Evolutionary conservation across 331 rosid genomes (phyloP), one percentile per base, ranked within the genome.

Genomic region (Telfairia occidentalis): DNA sequence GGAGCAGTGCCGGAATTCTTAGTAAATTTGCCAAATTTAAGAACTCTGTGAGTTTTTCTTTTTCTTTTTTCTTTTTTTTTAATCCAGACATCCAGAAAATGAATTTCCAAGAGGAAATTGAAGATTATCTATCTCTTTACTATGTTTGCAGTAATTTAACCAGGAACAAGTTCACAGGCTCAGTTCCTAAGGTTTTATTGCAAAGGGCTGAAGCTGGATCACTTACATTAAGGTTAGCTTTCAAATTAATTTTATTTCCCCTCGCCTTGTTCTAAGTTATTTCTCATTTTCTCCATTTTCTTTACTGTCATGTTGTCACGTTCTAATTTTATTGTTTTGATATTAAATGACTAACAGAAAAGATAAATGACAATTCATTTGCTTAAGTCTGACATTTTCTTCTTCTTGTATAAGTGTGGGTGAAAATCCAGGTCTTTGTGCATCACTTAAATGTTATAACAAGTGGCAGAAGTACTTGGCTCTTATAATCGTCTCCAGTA

Each of bases 1-100:
- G 89, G 89, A 79, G 2, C 53, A 28, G 0, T 83, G 5, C 87
- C 84, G 0, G 82, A 81, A 21, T 83, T 83, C 64, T 57, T 85
- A 5, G 83, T 78, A 26, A 42, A 83, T 0, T 32, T 85, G 78
- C 79, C 87, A 24, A 76, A 78, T 46, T 77, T 85, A 29, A 53
- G 19, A 76, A 7, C 40, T 52, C 89, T 85, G 87, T 83, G 74
- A 76, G 85, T 48, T 66, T 32, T 75, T n/a, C n/a, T n/a, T n/a
- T n/a, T n/a, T n/a, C n/a, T n/a, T n/a, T n/a, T n/a, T n/a, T n/a
- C n/a, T n/a, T 24, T 26, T 53, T 16, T 21, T 32, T 32, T 2
- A 7, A 23, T 26, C 19, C 10, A 26, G 7, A 23, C 37, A 40
- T 65, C 18, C 49, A 9, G 15, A 7, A 35, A 15, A 60, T 58